Evolutionary conservation across 1,284 basidiomycete species (phyloP), one percentile per base, ranked within the genome.

Genomic region (Wallemia hederae): DNA sequence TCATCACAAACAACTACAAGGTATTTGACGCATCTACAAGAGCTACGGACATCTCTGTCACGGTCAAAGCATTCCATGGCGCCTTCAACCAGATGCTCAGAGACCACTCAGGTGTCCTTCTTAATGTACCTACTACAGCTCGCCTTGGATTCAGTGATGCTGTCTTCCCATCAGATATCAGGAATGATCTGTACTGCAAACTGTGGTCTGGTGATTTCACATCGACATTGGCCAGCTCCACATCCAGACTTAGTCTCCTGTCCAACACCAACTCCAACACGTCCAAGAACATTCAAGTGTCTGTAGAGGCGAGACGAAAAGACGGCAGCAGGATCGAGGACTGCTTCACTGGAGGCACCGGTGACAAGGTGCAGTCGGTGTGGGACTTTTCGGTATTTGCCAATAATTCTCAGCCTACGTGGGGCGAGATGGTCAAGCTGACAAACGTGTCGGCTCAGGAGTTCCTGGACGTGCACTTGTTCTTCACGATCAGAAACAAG

Each of bases 131-230:
- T 0, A 76, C 82, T 34, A 90, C 89, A 0, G 74, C 84, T 22
- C 82, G 89, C 3, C 80, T 98, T n/a, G 89, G 90, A 27, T 98
- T 98, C 68, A 86, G 91, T 0, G 92, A 97, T 66, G 89, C 94
- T 1, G 90, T 94, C 9, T 90, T 91, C 67, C 91, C 91, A 0
- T 88, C 85, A 7, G 84, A 89, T 64, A 73, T 79, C n/a, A 80
- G 91, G 24, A 96, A 96, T 67, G 91, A 97, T 66, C 76, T 94
- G 7, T 97, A 96, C 70, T 78, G 96, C 74, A 94, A 71, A 39
- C 76, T 94, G 0, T 91, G 87, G 86, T 82, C 81, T 59, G 90
- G 85, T 26, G 82, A 85, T 64, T 94, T 92, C 67, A 73, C 75
- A 1, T 72, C 77, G 0, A 75, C 77, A 0, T 75, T 77, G 59